These are phyloP conservation scores for Nitzschia sp. DNA, from an alignment of 108 stramenopile genomes.

Conservation along the genomic window DNA sequence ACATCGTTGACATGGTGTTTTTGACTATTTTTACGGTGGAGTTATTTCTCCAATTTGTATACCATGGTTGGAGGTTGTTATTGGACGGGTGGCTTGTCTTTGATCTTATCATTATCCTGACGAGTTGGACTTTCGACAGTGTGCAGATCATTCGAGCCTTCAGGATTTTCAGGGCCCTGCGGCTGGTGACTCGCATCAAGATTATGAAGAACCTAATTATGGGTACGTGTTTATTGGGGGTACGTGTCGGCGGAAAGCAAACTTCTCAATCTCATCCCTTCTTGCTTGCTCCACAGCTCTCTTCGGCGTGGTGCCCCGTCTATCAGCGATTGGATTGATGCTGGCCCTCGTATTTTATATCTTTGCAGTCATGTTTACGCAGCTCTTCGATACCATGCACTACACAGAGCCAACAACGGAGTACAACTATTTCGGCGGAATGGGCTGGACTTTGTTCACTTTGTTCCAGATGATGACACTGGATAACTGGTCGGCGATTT, in stretches of 20 bases:
- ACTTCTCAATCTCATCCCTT: background rate
- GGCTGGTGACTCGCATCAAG: conserved; percentile 69
- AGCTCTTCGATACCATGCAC: conserved; percentile 52
- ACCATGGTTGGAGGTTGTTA: conserved; percentile 52
- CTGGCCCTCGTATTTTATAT: conserved; percentile 59
- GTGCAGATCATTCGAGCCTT: conserved; percentile 78
- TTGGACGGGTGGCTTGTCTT: conserved; percentile 73
- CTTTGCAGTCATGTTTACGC: conserved; percentile 74
- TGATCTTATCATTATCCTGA: conserved; percentile 67
- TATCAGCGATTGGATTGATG: conserved; percentile 54
- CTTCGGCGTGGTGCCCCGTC: conserved; percentile 62
- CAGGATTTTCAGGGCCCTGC: conserved; percentile 76
- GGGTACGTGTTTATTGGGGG: conserved; percentile 33
- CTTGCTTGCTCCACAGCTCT: conserved; percentile 38
- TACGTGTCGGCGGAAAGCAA: too few relatives aligned
- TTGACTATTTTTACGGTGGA: conserved; percentile 74
- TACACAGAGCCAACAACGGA: conserved; percentile 21
- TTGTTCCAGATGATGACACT: conserved; percentile 61
- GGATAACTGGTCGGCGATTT: conserved; percentile 59
- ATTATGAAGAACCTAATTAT: conserved; percentile 63
- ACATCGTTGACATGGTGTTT: conserved; percentile 51
- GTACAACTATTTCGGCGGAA: conserved; percentile 55
- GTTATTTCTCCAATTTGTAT: conserved; percentile 59
- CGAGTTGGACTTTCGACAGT: conserved; percentile 60
- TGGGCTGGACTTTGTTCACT: conserved; percentile 57